Evolutionary conservation across 2,329 filamentous ascomycete species (phyloP).

Genomic region (Ceratocystis colombiana): DNA sequence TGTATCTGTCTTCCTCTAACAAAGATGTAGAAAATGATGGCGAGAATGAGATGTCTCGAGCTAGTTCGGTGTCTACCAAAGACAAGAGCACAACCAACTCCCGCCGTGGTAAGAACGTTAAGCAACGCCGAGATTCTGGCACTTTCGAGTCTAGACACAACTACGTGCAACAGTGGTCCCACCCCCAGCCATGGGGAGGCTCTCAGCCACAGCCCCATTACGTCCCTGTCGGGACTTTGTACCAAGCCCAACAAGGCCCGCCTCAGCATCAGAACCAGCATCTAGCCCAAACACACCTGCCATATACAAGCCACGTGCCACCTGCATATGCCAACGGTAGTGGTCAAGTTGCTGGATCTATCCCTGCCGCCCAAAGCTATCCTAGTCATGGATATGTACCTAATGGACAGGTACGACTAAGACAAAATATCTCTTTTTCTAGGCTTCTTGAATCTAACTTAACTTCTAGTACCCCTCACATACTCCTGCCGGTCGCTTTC

Average conservation of each 20-base stretch:
- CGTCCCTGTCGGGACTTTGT: constrained; percentile 32
- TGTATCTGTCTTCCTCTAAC: not conserved
- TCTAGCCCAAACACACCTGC: not conserved
- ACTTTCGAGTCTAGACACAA: constrained; percentile 56
- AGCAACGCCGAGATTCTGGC: constrained; percentile 54
- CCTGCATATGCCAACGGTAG: not conserved
- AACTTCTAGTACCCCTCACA: constrained; percentile 3
- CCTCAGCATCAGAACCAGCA: constrained; percentile 26
- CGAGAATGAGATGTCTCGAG: constrained; percentile 67
- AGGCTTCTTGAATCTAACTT: not conserved
- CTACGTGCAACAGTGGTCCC: constrained; percentile 57
- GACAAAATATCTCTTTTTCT: not conserved
- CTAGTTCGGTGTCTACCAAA: constrained; percentile 75
- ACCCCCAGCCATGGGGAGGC: constrained; percentile 47
- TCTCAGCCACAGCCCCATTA: constrained; percentile 41
- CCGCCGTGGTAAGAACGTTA: constrained; percentile 54
- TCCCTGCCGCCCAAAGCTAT: constrained; percentile 37
- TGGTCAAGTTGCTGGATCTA: not conserved
- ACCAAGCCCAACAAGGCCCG: constrained; percentile 7
- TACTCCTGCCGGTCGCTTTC: constrained; percentile 5
- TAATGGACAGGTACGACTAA: constrained; percentile 35
- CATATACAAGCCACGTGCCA: not conserved
- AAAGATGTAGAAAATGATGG: not conserved
- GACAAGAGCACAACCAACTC: constrained; percentile 61
- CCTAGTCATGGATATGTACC: constrained; percentile 28